Evolutionary conservation across 2,329 filamentous ascomycete species (phyloP).

Genomic region (Piedraia hortae): DNA sequence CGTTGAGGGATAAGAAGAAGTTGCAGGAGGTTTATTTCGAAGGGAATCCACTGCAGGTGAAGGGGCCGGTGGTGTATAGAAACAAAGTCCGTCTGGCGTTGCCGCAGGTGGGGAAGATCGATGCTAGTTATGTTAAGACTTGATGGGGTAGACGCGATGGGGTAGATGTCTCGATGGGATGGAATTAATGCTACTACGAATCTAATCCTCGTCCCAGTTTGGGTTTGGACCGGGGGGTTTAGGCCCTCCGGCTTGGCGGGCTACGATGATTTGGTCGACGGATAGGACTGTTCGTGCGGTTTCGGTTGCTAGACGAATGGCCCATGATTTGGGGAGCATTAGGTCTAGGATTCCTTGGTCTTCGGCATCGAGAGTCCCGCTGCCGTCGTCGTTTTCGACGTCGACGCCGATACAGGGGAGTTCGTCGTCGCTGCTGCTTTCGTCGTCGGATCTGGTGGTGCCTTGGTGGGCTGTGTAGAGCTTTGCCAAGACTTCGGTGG

Average conservation of each 20-base stretch:
- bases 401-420: conserved; percentile 84
- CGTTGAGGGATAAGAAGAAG: conserved; percentile 49
- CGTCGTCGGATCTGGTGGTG: too few species aligned
- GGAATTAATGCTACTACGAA: too few species aligned
- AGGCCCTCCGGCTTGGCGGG: conserved; percentile 83
- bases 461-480: conserved; percentile 74
- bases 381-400: conserved; percentile 61
- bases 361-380: conserved; percentile 60
- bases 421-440: conserved; percentile 42
- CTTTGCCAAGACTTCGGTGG: conserved; percentile 80
- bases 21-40: conserved; percentile 89
- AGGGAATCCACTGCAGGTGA: conserved; percentile 65
- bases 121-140: conserved; percentile 39
- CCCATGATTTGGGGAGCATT: conserved; percentile 79
- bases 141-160: not conserved
- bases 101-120: conserved; percentile 75
- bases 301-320: conserved; percentile 88
- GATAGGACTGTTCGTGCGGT: conserved; percentile 79
- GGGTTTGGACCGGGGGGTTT: conserved; percentile 91
- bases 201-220: conserved; percentile 36
- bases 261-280: conserved; percentile 97
- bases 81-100: conserved; percentile 78
- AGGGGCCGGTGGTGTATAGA: conserved; percentile 57
- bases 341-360: conserved; percentile 79
- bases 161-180: not conserved